Conservation (phyloP, 108 stramenopile species). For the Thalassiosira profunda region DNA sequence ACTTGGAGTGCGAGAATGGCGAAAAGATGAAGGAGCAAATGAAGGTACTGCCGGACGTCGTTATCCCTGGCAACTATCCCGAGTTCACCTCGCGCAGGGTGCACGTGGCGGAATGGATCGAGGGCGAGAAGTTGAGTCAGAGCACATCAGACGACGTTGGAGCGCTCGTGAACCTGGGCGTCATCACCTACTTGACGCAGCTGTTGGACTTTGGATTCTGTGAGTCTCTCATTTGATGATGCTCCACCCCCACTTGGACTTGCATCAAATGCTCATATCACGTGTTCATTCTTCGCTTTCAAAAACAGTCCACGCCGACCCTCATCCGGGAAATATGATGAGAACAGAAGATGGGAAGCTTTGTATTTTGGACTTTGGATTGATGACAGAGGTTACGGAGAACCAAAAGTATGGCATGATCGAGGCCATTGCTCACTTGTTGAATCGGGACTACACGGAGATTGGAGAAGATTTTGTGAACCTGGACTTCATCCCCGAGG, state of each 20-base stretch:
- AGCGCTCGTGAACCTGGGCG: slow-evolving; percentile 94
- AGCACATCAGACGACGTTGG: slow-evolving; percentile 93
- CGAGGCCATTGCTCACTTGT: slow-evolving; percentile 94
- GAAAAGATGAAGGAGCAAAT: slow-evolving; percentile 83
- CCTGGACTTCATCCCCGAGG: slow-evolving; percentile 93
- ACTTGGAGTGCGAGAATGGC: slow-evolving; percentile 92
- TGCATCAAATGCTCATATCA: not conserved
- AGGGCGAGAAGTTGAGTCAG: slow-evolving; percentile 94
- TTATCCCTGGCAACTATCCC: slow-evolving; percentile 91
- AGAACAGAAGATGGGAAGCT: slow-evolving; percentile 91
- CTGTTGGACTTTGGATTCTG: slow-evolving; percentile 89
- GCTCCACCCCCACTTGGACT: not conserved
- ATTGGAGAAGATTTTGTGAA: slow-evolving; percentile 96
- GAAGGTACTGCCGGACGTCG: slow-evolving; percentile 87
- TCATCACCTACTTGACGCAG: slow-evolving; percentile 94
- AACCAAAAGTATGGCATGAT: slow-evolving; percentile 97
- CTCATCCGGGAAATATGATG: slow-evolving; percentile 90
- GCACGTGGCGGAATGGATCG: slow-evolving; percentile 97
- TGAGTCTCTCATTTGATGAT: not conserved
- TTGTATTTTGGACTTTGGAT: slow-evolving; percentile 94
- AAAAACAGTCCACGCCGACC: not conserved
- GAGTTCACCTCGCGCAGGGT: slow-evolving; percentile 89
- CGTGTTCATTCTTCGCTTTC: slow-evolving; percentile 7
- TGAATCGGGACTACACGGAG: slow-evolving; percentile 93
- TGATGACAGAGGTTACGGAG: slow-evolving; percentile 96